These are phyloP conservation scores for Bryum argenteum DNA, from an alignment of 225 moss, liverwort and hornwort genomes.

Conservation along the genomic window DNA sequence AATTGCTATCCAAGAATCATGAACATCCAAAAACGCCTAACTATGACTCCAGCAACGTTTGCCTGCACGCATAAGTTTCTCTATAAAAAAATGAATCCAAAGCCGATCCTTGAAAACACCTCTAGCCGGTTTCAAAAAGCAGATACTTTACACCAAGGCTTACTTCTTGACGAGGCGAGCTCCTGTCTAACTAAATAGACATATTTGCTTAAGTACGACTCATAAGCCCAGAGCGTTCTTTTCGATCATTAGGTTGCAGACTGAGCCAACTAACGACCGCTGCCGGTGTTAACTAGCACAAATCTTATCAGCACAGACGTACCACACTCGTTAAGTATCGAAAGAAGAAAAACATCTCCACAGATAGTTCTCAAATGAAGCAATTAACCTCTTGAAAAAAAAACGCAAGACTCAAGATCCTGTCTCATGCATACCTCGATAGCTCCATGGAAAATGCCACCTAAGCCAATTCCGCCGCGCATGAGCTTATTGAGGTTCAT, in stretches of 20 bases:
- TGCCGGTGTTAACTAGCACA: not conserved
- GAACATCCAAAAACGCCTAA: constrained; percentile 1
- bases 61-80: not conserved
- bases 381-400: not conserved
- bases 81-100: not conserved
- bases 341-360: not conserved
- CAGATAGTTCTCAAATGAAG: not conserved
- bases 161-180: constrained; percentile 1
- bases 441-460: constrained; percentile 98
- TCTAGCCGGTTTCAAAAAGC: not conserved
- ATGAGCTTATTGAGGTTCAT: constrained; percentile 91
- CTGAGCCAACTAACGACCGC: not conserved
- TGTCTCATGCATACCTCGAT: constrained; percentile 61
- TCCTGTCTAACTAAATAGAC: not conserved
- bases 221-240: not conserved
- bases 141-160: not conserved
- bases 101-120: not conserved
- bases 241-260: not conserved
- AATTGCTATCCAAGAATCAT: not conserved
- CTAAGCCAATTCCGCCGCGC: constrained; percentile 95
- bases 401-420: not conserved
- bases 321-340: not conserved
- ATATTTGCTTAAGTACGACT: not conserved
- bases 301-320: not conserved
- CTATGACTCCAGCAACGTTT: not conserved